These are phyloP conservation scores for Penicillium corylophilum DNA, from an alignment of 2,329 filamentous ascomycete species.

Conservation along the genomic window DNA sequence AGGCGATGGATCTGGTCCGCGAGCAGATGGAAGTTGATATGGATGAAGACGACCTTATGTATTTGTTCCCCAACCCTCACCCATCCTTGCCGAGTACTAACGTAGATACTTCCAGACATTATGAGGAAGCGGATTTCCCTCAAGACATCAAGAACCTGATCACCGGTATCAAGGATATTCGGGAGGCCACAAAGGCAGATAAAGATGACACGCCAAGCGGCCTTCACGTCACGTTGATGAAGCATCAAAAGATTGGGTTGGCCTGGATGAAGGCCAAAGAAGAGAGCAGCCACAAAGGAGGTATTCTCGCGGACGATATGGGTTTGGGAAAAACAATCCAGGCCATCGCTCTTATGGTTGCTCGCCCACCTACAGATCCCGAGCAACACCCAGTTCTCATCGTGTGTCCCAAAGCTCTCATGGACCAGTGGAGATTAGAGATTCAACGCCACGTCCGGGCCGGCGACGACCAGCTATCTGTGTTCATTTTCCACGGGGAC, in stretches of 20 bases:
- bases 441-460: conserved; percentile 67
- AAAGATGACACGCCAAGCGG: conserved; percentile 68
- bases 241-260: conserved; percentile 76
- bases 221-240: conserved; percentile 69
- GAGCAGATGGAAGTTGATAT: conserved; percentile 8
- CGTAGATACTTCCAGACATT: conserved; percentile 17
- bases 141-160: conserved; percentile 70
- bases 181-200: conserved; percentile 61
- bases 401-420: conserved; percentile 73
- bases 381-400: conserved; percentile 74
- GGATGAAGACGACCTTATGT: conserved; percentile 13
- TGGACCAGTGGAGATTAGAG: conserved; percentile 83
- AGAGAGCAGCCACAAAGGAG: conserved; percentile 67
- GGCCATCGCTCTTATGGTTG: conserved; percentile 72
- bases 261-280: conserved; percentile 77
- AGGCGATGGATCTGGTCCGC: conserved; percentile 9
- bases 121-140: conserved; percentile 47
- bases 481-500: conserved; percentile 67
- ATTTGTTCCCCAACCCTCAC: not conserved
- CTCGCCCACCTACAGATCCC: conserved; percentile 60
- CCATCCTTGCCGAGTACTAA: not conserved
- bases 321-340: conserved; percentile 83
- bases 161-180: conserved; percentile 71
- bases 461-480: conserved; percentile 56
- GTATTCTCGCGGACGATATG: conserved; percentile 80